Percentiles rank a stretch among this genome's conserved stretches.
These are phyloP conservation scores for Hanseniaspora pseudoguilliermondii DNA, from an alignment of 805 yeast species.

Conservation along the genomic window DNA sequence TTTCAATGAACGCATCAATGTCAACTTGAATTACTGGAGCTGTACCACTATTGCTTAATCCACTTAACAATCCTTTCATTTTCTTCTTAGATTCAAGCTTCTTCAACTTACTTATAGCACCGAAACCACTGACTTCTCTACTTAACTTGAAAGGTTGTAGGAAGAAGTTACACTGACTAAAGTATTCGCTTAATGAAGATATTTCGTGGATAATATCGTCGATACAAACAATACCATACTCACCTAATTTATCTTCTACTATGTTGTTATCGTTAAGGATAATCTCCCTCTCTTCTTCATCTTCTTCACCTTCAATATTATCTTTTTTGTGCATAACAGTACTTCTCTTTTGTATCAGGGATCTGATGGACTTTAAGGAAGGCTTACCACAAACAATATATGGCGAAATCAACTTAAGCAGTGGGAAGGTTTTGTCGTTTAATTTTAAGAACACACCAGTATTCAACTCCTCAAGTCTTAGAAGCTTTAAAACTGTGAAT, in stretches of 20 bases:
- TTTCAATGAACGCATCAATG: slow-evolving; percentile 54
- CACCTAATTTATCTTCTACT: slow-evolving; percentile 61
- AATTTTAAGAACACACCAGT: slow-evolving; percentile 62
- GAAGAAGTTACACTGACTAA: slow-evolving; percentile 49
- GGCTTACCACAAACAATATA: slow-evolving; percentile 65
- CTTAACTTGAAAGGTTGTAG: slow-evolving; percentile 57
- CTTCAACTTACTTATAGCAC: slow-evolving; percentile 57
- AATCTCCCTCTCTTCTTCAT: slow-evolving; percentile 30
- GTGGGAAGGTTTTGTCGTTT: slow-evolving; percentile 46
- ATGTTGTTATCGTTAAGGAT: slow-evolving; percentile 61
- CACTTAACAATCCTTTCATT: slow-evolving; percentile 31
- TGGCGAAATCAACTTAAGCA: slow-evolving; percentile 57
- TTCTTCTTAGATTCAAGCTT: slow-evolving; percentile 45
- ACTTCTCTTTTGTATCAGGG: slow-evolving; percentile 66
- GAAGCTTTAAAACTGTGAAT: slow-evolving; percentile 41
- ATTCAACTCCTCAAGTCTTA: slow-evolving; percentile 48
- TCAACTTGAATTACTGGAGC: slow-evolving; percentile 60
- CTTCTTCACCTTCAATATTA: slow-evolving; percentile 18
- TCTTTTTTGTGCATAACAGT: slow-evolving; percentile 31
- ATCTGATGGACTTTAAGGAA: slow-evolving; percentile 58
- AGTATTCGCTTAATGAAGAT: slow-evolving; percentile 47
- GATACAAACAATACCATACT: slow-evolving; percentile 59
- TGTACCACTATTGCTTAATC: slow-evolving; percentile 44
- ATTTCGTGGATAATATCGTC: slow-evolving; percentile 72
- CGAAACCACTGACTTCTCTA: slow-evolving; percentile 61